Evolutionary conservation across 2,329 filamentous ascomycete genomes (phyloP).

Genomic region (Arthrobotrys musiformis): DNA sequence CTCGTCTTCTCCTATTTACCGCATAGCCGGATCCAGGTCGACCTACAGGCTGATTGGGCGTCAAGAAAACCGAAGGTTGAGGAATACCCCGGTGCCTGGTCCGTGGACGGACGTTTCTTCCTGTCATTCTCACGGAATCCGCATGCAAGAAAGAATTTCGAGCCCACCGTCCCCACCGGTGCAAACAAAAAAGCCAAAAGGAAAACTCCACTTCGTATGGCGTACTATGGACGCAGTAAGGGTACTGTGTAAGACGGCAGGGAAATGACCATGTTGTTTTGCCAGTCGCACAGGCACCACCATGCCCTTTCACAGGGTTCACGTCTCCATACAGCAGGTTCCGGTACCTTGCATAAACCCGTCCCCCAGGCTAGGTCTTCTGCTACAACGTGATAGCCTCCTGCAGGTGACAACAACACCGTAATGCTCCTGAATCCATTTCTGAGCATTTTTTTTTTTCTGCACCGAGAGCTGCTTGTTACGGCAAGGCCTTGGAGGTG

Average conservation of each 20-base stretch:
- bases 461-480: slow-evolving; percentile 45
- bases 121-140: slow-evolving; percentile 25
- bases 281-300: slow-evolving; percentile 36
- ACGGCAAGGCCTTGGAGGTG: slow-evolving; percentile 38
- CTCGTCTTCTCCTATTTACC: slow-evolving; percentile 52
- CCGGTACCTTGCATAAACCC: slow-evolving; percentile 55
- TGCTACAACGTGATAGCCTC: slow-evolving; percentile 46
- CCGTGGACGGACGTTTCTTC: slow-evolving; percentile 15
- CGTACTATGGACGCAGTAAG: too few species aligned
- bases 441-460: slow-evolving; percentile 30
- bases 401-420: slow-evolving; percentile 55
- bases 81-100: slow-evolving; percentile 16
- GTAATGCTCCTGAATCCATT: slow-evolving; percentile 51
- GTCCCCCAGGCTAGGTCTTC: slow-evolving; percentile 23
- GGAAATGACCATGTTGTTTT: slow-evolving; percentile 50
- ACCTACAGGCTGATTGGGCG: slow-evolving; percentile 53
- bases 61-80: slow-evolving; percentile 17
- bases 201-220: slow-evolving; percentile 25
- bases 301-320: slow-evolving; percentile 19
- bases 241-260: slow-evolving; percentile 51
- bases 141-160: background rate
- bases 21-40: slow-evolving; percentile 38
- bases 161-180: too few species aligned
- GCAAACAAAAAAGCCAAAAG: background rate
- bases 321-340: slow-evolving; percentile 43